A percentile compares a stretch with the other conserved stretches of the same genome.
Evolutionary conservation across 2,329 filamentous ascomycete genomes (phyloP).

Genomic region (Penicillium fuscoglaucum): DNA sequence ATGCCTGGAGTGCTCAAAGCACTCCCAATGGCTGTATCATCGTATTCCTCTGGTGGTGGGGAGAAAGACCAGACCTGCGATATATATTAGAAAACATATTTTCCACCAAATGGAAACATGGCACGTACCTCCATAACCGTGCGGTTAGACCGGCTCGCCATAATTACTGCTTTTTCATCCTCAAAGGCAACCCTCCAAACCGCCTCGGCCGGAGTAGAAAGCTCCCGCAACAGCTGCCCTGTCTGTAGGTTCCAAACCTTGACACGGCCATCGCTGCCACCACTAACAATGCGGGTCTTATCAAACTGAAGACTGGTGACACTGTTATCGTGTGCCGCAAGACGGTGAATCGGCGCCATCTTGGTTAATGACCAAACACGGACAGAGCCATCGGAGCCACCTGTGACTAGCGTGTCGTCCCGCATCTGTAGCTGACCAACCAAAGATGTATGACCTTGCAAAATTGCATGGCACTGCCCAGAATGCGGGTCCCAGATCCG

Average conservation of each 20-base stretch:
- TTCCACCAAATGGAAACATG: neutral
- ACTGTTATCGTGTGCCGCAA: constrained; percentile 97
- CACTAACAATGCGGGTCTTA: constrained; percentile 90
- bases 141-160: constrained; percentile 78
- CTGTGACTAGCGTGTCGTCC: constrained; percentile 90
- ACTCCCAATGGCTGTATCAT: constrained; percentile 34
- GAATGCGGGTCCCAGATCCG: constrained; percentile 92
- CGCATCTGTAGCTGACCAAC: constrained; percentile 97
- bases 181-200: constrained; percentile 99
- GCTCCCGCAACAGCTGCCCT: constrained; percentile 83
- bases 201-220: constrained; percentile 87
- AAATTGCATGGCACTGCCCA: constrained; percentile 82
- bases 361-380: constrained; percentile 92
- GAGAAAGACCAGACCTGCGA: constrained; percentile 89
- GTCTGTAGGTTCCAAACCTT: constrained; percentile 98
- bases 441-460: constrained; percentile 94
- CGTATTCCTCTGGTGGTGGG: constrained; percentile 57
- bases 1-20: constrained; percentile 36
- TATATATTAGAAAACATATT: constrained; percentile 8
- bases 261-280: constrained; percentile 93
- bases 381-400: constrained; percentile 93
- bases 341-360: constrained; percentile 86
- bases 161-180: constrained; percentile 95
- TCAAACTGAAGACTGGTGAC: constrained; percentile 98
- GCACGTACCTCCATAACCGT: constrained; percentile 93